Evolutionary conservation across 768 basidiomycete species (phyloP).

Genomic region (Boletus reticuloceps): DNA sequence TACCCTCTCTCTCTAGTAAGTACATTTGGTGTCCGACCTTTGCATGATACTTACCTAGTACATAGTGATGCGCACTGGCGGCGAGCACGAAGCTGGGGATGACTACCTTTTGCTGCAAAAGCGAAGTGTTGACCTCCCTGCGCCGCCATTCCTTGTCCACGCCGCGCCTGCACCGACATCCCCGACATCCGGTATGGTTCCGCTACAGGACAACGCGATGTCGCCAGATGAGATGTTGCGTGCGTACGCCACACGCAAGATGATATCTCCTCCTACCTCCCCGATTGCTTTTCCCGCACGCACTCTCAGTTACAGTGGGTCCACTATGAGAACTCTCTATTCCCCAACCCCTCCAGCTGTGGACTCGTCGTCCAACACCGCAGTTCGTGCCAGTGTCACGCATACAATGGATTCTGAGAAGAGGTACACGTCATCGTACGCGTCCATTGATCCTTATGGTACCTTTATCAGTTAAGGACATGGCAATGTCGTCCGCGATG

Average conservation of each 20-base stretch:
- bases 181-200: constrained; percentile 37
- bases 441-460: constrained; percentile 25
- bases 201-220: constrained; percentile 43
- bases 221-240: constrained; percentile 76
- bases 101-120: constrained; percentile 46
- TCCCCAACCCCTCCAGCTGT: constrained; percentile 15
- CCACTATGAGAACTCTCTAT: constrained; percentile 31
- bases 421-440: constrained; percentile 26
- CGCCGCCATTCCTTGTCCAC: constrained; percentile 34
- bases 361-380: constrained; percentile 2
- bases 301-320: constrained; percentile 21
- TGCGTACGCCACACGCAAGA: constrained; percentile 58
- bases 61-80: constrained; percentile 73
- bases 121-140: constrained; percentile 25
- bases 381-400: constrained; percentile 4
- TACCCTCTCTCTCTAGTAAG: constrained; percentile 69
- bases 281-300: constrained; percentile 31
- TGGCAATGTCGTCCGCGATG: not conserved
- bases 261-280: constrained; percentile 32
- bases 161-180: constrained; percentile 31
- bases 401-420: constrained; percentile 16
- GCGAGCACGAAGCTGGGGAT: constrained; percentile 26
- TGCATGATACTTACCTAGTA: constrained; percentile 4
- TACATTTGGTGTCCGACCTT: constrained; percentile 1
- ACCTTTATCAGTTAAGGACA: constrained; percentile 9